These are phyloP conservation scores for Mangifera indica DNA, from an alignment of 345 rosid genomes.

Conservation along the genomic window DNA sequence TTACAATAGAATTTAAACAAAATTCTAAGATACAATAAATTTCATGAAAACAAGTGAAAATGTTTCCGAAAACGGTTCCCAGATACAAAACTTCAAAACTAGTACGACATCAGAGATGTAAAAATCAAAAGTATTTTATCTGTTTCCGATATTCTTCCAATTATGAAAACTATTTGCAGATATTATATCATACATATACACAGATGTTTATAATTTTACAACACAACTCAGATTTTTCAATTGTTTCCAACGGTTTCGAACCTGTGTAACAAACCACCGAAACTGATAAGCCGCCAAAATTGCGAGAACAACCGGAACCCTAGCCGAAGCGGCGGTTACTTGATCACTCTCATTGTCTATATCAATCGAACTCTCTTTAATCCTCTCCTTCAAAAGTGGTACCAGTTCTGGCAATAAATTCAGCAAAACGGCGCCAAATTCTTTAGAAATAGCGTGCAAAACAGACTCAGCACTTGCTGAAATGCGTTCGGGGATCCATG, in stretches of 20 bases:
- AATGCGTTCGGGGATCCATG: slow-evolving; percentile 60
- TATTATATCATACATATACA: too few relatives aligned
- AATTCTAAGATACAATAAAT: too few relatives aligned
- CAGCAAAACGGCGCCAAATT: slow-evolving; percentile 27
- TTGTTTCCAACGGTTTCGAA: slow-evolving; percentile 15
- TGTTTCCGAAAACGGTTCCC: too few relatives aligned
- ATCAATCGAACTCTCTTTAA: slow-evolving; percentile 67
- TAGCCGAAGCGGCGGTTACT: slow-evolving; percentile 54
- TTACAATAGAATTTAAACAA: too few relatives aligned
- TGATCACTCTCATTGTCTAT: slow-evolving; percentile 51
- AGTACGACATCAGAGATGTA: too few relatives aligned
- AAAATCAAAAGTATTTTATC: too few relatives aligned
- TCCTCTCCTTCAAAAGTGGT: slow-evolving; percentile 55
- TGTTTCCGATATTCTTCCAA: too few relatives aligned
- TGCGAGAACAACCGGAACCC: slow-evolving; percentile 66
- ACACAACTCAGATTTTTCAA: too few relatives aligned
- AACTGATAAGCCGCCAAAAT: slow-evolving; percentile 73
- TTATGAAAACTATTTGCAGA: too few relatives aligned
- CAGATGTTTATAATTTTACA: too few relatives aligned
- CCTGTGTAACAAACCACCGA: slow-evolving; percentile 87
- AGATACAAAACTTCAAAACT: too few relatives aligned
- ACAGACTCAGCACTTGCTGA: slow-evolving; percentile 32
- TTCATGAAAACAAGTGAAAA: too few relatives aligned
- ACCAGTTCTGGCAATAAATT: slow-evolving; percentile 57
- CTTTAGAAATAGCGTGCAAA: slow-evolving; percentile 42